Evolutionary conservation across 1,284 basidiomycete genomes (phyloP).

Genomic region (Fistulinella cinereoalba): DNA sequence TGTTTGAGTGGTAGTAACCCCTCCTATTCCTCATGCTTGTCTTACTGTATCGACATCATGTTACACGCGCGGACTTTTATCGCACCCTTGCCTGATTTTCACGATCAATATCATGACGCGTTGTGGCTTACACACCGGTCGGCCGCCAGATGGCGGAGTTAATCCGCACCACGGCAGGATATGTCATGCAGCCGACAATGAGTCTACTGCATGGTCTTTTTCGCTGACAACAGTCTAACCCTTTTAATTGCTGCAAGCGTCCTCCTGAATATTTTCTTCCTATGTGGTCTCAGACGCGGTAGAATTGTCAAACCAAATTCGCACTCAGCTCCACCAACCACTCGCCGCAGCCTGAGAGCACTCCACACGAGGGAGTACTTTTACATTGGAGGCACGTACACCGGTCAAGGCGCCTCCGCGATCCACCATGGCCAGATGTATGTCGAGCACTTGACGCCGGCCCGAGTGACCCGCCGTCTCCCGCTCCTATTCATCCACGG

Average conservation of each 20-base stretch:
- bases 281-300: slow-evolving; percentile 7
- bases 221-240: slow-evolving; percentile 4
- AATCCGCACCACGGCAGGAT: background rate
- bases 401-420: slow-evolving; percentile 28
- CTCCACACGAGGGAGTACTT: slow-evolving; percentile 44
- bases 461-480: slow-evolving; percentile 34
- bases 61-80: no score
- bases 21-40: no score
- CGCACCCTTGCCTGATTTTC: no score
- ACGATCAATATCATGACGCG: no score
- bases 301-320: background rate
- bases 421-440: slow-evolving; percentile 45
- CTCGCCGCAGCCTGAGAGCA: slow-evolving; percentile 5
- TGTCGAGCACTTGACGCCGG: slow-evolving; percentile 45
- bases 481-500: slow-evolving; percentile 48
- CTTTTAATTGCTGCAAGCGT: slow-evolving; percentile 16
- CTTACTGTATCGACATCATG: no score
- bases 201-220: background rate
- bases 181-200: background rate
- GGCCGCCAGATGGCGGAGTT: background rate
- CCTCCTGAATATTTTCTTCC: slow-evolving; percentile 21
- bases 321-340: background rate
- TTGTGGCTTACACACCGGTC: no score
- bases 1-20: no score
- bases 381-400: slow-evolving; percentile 44